Percentiles rank a stretch among this genome's conserved stretches.
Evolutionary conservation across 2,329 filamentous ascomycete species (phyloP).

Genomic region (Alternaria panax): DNA sequence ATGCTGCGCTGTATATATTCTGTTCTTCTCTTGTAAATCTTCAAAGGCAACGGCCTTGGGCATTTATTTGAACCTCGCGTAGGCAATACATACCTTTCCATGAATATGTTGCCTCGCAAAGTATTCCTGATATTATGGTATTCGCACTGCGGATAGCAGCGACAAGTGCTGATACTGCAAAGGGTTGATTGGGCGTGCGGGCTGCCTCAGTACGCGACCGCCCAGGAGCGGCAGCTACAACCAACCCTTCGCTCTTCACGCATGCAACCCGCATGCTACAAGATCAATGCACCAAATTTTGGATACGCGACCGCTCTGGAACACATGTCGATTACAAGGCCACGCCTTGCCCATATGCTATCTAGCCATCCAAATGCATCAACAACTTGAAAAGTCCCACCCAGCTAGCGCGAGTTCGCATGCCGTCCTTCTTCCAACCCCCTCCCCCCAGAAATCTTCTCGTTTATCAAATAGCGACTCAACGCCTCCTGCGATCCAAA

Average conservation of each 20-base stretch:
- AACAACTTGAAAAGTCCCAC: background rate
- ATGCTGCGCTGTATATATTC: conserved; percentile 3
- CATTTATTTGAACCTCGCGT: background rate
- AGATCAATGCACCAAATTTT: background rate
- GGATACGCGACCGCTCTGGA: background rate
- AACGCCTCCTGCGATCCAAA: conserved; percentile 34
- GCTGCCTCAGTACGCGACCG: no score
- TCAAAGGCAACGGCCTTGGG: background rate
- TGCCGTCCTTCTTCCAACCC: conserved; percentile 29
- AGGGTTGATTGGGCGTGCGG: background rate
- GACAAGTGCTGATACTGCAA: background rate
- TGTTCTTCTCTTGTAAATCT: background rate
- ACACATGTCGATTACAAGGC: background rate
- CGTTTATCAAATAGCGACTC: conserved; percentile 21
- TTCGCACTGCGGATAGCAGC: background rate
- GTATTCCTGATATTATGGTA: background rate
- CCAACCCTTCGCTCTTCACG: background rate
- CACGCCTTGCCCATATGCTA: background rate
- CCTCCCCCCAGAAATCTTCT: conserved; percentile 24
- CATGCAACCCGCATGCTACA: background rate
- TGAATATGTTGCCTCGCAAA: background rate
- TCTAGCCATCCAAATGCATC: background rate
- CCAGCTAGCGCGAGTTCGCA: background rate
- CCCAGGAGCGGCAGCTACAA: background rate
- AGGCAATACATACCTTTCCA: background rate